These are phyloP conservation scores for Phytophthora boehmeriae DNA, from an alignment of 352 stramenopile genomes.

Conservation along the genomic window DNA sequence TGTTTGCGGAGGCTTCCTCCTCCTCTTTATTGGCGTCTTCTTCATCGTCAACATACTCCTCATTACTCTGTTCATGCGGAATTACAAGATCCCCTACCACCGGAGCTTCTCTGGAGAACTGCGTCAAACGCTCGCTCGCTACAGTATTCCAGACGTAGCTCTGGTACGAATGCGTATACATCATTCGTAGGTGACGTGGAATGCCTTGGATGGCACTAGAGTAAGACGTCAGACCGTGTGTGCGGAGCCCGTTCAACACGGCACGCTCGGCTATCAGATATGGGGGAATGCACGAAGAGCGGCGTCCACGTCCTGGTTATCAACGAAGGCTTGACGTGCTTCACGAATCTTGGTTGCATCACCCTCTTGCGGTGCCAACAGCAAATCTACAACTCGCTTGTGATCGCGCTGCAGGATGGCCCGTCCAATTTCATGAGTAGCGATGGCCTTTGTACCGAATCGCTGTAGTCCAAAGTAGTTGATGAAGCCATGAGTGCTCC, in stretches of 20 bases:
- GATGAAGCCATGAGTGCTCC: slow-evolving; percentile 91
- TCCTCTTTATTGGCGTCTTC: slow-evolving; percentile 25
- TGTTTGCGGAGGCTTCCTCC: slow-evolving; percentile 20
- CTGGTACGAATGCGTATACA: slow-evolving; percentile 94
- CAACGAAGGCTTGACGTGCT: slow-evolving; percentile 67
- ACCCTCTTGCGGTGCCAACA: slow-evolving; percentile 86
- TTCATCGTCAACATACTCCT: slow-evolving; percentile 44
- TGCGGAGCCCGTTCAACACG: slow-evolving; percentile 66
- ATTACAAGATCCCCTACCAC: slow-evolving; percentile 94
- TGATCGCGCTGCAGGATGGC: slow-evolving; percentile 94
- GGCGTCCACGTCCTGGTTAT: slow-evolving; percentile 56
- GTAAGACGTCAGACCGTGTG: slow-evolving; percentile 62
- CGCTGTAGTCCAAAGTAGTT: slow-evolving; percentile 99
- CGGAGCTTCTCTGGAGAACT: slow-evolving; percentile 63
- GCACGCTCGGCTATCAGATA: slow-evolving; percentile 85
- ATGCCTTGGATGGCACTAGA: slow-evolving; percentile 76
- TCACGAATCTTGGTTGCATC: slow-evolving; percentile 80
- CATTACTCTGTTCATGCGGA: slow-evolving; percentile 40
- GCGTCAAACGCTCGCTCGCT: slow-evolving; percentile 88
- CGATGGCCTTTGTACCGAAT: slow-evolving; percentile 93
- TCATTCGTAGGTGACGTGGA: slow-evolving; percentile 88
- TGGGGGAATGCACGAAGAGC: slow-evolving; percentile 71
- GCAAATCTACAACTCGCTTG: slow-evolving; percentile 89
- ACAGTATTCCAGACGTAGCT: slow-evolving; percentile 97
- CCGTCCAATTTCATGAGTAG: slow-evolving; percentile 90